phyloP scores from a whole-genome alignment of 345 rosid genomes.

The Psidium friedrichsthalianum region DNA sequence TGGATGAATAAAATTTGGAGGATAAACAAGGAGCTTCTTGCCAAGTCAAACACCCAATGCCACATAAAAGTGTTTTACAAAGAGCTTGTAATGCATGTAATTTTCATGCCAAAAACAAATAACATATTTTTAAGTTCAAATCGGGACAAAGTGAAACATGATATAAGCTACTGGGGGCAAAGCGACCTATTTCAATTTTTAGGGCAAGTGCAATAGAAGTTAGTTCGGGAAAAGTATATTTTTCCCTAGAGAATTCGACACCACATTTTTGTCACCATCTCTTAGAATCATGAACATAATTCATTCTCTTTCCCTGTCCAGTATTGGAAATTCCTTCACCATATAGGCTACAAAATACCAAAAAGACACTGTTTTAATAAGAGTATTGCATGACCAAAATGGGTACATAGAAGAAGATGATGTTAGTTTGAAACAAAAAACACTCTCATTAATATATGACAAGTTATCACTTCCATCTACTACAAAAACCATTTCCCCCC shows the following conservation, averaged over 20 bases:
- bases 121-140: background rate
- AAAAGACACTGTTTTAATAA: background rate
- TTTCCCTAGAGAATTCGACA: background rate
- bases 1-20: background rate
- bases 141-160: background rate
- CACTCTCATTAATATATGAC: background rate
- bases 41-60: background rate
- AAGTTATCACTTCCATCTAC: background rate
- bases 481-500: background rate
- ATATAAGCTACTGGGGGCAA: background rate
- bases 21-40: background rate
- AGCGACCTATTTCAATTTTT: background rate
- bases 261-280: background rate
- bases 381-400: background rate
- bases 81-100: background rate
- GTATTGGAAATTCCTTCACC: background rate
- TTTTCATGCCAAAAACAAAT: background rate
- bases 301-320: background rate
- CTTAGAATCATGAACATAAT: background rate
- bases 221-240: background rate
- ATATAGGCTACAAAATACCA: background rate
- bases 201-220: background rate
- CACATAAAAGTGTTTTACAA: background rate
- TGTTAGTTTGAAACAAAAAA: background rate
- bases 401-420: background rate